A percentile compares a stretch with the other conserved stretches of the same genome.
Evolutionary conservation across 306 rosid genomes (phyloP).

Genomic region (Herpetospermum pedunculosum): DNA sequence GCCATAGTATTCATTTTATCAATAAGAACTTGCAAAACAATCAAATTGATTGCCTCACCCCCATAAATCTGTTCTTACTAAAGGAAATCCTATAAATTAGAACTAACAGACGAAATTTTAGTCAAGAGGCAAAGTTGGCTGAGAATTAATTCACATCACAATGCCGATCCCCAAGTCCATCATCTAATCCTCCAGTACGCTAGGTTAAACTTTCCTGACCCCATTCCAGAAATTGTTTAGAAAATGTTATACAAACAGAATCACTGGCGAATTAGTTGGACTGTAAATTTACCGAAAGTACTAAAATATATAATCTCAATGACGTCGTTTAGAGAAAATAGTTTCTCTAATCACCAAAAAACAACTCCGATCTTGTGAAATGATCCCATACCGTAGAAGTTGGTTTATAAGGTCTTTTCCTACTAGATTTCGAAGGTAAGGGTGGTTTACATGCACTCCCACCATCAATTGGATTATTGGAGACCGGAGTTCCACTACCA

Average conservation of each 20-base stretch:
- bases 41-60: not conserved
- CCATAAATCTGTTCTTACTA: not conserved
- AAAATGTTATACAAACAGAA: not conserved
- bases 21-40: not conserved
- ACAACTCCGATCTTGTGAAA: too few species aligned
- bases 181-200: not conserved
- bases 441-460: too few species aligned
- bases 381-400: too few species aligned
- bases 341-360: not conserved
- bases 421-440: too few species aligned
- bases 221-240: not conserved
- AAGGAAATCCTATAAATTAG: not conserved
- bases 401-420: too few species aligned
- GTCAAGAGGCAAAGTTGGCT: not conserved
- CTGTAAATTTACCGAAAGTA: not conserved
- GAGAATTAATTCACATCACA: not conserved
- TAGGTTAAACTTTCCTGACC: not conserved
- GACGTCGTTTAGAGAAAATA: not conserved
- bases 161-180: not conserved
- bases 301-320: too few species aligned
- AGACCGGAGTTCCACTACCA: too few species aligned
- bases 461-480: too few species aligned
- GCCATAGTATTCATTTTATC: not conserved
- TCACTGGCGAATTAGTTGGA: not conserved
- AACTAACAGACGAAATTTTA: not conserved